Percentiles rank a stretch among this genome's conserved stretches.
Evolutionary conservation across 768 basidiomycete genomes (phyloP).

Genomic region (Cystobasidium ongulense): DNA sequence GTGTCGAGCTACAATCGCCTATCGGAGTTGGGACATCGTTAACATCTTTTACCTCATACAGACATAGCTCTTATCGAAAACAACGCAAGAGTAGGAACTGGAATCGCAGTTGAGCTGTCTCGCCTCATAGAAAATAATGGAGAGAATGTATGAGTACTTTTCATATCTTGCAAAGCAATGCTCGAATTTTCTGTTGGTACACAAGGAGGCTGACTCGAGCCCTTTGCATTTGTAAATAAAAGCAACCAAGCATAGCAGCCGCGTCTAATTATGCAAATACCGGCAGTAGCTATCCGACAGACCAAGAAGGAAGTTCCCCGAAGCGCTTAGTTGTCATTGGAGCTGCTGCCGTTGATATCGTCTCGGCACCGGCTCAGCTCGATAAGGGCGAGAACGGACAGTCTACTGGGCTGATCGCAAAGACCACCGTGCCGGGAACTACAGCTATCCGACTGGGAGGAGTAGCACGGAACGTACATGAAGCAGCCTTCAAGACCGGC

Average conservation of each 20-base stretch:
- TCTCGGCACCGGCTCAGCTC: slow-evolving; percentile 47
- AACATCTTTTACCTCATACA: slow-evolving; percentile 29
- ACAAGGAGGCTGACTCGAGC: not conserved
- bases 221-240: not conserved
- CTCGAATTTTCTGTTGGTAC: too few species aligned
- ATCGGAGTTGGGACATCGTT: too few species aligned
- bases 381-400: slow-evolving; percentile 44
- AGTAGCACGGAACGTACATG: slow-evolving; percentile 90
- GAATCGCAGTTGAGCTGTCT: slow-evolving; percentile 70
- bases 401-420: slow-evolving; percentile 26
- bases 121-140: slow-evolving; percentile 47
- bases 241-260: not conserved
- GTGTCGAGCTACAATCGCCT: slow-evolving; percentile 40
- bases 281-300: not conserved
- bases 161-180: not conserved
- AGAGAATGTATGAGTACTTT: slow-evolving; percentile 38
- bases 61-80: slow-evolving; percentile 87
- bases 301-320: too few species aligned
- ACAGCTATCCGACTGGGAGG: slow-evolving; percentile 71
- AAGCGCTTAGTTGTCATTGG: slow-evolving; percentile 55
- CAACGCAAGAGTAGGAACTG: slow-evolving; percentile 70
- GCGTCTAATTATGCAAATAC: not conserved
- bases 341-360: slow-evolving; percentile 81
- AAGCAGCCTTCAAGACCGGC: slow-evolving; percentile 62
- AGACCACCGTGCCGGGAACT: slow-evolving; percentile 69